Evolutionary conservation across 1,139 yeast genomes (phyloP).

Genomic region (Blastobotrys petasosporus): DNA sequence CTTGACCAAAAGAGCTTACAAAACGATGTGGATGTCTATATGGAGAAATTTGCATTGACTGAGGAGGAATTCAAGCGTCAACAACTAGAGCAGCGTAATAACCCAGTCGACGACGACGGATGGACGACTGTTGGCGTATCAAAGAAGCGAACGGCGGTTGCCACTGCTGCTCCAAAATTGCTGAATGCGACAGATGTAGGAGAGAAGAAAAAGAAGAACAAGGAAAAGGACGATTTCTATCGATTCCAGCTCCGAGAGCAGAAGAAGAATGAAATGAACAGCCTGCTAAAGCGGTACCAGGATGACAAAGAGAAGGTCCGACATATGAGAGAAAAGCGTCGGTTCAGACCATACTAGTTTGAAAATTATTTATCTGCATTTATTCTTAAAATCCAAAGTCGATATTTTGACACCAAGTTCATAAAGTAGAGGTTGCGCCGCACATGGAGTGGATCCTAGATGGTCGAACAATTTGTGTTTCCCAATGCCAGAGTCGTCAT

Average conservation of each 20-base stretch:
- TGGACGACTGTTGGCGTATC: conserved; percentile 80
- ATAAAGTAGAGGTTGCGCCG: too few relatives aligned
- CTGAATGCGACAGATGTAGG: conserved; percentile 40
- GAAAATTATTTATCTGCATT: background rate
- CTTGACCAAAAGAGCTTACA: conserved; percentile 46
- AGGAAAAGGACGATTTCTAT: conserved; percentile 88
- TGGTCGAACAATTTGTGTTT: too few relatives aligned
- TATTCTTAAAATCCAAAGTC: too few relatives aligned
- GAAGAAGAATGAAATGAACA: conserved; percentile 90
- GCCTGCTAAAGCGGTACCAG: conserved; percentile 72
- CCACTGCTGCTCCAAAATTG: conserved; percentile 30
- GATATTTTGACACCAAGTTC: too few relatives aligned
- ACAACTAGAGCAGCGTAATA: conserved; percentile 41
- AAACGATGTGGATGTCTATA: conserved; percentile 48
- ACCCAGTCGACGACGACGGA: conserved; percentile 80
- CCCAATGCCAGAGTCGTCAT: too few relatives aligned
- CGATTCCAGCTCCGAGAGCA: conserved; percentile 92
- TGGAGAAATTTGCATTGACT: conserved; percentile 62
- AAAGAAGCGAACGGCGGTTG: conserved; percentile 65
- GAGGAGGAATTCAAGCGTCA: conserved; percentile 63
- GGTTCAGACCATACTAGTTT: conserved; percentile 71
- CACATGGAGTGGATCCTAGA: too few relatives aligned
- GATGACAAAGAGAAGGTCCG: conserved; percentile 84
- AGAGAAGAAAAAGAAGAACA: conserved; percentile 55
- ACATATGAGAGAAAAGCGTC: conserved; percentile 69